Conservation (phyloP, 106 monocot genomes). For the Iris macrosiphon region DNA sequence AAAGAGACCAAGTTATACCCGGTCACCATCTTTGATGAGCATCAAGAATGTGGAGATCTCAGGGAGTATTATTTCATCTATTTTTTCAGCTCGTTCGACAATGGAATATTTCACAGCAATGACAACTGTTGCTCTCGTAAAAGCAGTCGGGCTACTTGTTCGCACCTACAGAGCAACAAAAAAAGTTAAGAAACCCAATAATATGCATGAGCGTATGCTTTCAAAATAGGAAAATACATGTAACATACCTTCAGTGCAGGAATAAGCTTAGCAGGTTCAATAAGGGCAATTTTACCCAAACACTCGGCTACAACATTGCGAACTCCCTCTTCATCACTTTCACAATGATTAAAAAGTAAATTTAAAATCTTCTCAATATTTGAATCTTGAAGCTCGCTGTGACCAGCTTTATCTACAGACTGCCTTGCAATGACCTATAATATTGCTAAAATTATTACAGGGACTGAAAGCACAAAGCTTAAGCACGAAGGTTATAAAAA, state of each 20-base stretch:
- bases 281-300: slow-evolving; percentile 91
- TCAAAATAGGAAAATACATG: slow-evolving; percentile 3
- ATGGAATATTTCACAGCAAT: slow-evolving; percentile 97
- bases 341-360: slow-evolving; percentile 96
- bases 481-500: not conserved
- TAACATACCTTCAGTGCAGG: slow-evolving; percentile 74
- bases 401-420: slow-evolving; percentile 72
- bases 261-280: slow-evolving; percentile 79
- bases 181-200: not conserved
- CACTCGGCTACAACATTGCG: slow-evolving; percentile 98
- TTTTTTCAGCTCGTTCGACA: slow-evolving; percentile 88
- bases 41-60: slow-evolving; percentile 88
- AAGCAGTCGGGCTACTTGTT: slow-evolving; percentile 67
- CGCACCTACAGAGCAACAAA: slow-evolving; percentile 41
- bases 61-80: slow-evolving; percentile 78
- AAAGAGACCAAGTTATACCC: slow-evolving; percentile 39
- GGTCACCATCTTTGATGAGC: slow-evolving; percentile 88
- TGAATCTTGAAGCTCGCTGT: slow-evolving; percentile 72
- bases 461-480: not conserved
- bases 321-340: slow-evolving; percentile 97
- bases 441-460: not conserved
- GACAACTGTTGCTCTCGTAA: slow-evolving; percentile 94
- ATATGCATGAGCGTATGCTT: not conserved
- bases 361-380: slow-evolving; percentile 88
- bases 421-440: slow-evolving; percentile 89